A percentile compares a stretch with the other conserved stretches of the same genome.
Conservation (phyloP, 768 basidiomycete genomes). For the Tylopilus felleus region DNA sequence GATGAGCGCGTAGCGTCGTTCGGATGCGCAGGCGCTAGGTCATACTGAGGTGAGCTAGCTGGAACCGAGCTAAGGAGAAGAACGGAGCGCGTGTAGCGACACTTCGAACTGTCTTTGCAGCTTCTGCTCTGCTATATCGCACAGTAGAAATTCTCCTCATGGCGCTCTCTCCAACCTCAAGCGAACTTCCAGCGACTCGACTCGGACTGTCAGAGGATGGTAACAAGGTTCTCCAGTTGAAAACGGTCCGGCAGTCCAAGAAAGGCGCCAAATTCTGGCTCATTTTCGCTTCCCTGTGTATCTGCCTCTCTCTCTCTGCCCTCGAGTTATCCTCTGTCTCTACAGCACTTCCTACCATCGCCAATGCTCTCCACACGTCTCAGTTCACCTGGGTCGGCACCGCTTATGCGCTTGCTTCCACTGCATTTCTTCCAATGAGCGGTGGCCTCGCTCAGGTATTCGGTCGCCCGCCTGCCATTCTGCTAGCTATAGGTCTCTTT, state of each 20-base stretch:
- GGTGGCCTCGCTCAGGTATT: constrained; percentile 40
- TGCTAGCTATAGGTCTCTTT: constrained; percentile 35
- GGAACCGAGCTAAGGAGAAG: no score
- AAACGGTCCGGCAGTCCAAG: background rate
- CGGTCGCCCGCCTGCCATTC: constrained; percentile 35
- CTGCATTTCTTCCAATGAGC: constrained; percentile 40
- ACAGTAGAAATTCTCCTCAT: background rate
- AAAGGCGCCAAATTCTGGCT: constrained; percentile 12
- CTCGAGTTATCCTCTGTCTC: constrained; percentile 33
- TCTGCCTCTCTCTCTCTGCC: constrained; percentile 29
- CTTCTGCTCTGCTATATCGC: background rate
- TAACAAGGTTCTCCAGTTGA: background rate
- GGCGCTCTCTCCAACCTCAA: background rate
- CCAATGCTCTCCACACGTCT: constrained; percentile 33
- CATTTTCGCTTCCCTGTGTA: constrained; percentile 29
- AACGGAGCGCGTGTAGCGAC: no score
- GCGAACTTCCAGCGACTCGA: background rate
- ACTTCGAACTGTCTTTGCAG: background rate
- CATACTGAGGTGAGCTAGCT: no score
- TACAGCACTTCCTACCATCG: constrained; percentile 43
- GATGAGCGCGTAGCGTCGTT: no score
- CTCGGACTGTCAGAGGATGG: background rate
- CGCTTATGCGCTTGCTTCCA: constrained; percentile 40
- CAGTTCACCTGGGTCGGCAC: constrained; percentile 46
- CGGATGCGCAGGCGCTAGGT: no score